Percentiles rank a stretch among this genome's conserved stretches.
Conservation (phyloP, 208 protist species). For the Hexamita inflata region DNA sequence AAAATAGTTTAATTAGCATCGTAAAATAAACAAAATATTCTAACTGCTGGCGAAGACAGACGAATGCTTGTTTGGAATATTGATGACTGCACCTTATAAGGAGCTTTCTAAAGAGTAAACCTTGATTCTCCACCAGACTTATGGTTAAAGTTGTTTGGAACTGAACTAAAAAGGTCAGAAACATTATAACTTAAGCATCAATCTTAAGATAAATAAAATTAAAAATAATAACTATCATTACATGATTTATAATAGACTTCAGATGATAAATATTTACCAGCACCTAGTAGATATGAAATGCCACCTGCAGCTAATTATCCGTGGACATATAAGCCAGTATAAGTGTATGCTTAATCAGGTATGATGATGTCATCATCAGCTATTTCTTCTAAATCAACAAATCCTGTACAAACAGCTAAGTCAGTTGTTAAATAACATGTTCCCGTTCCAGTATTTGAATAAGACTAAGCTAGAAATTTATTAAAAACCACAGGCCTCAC, state of each 20-base stretch:
- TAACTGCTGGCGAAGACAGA: background rate
- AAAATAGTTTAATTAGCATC: too few species aligned
- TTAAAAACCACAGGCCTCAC: conserved; percentile 22
- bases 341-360: too few species aligned
- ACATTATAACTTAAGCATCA: too few species aligned
- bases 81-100: background rate
- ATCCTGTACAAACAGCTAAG: too few species aligned
- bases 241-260: too few species aligned
- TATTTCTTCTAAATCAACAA: too few species aligned
- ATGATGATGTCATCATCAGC: too few species aligned
- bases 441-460: too few species aligned
- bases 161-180: too few species aligned
- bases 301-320: background rate
- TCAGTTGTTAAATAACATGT: too few species aligned
- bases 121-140: background rate
- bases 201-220: too few species aligned
- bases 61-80: background rate
- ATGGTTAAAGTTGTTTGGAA: background rate
- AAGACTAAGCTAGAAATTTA: background rate
- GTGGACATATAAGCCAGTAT: conserved; percentile 10
- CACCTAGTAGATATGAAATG: background rate
- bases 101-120: background rate
- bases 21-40: background rate
- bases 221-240: too few species aligned
- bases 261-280: background rate